These are phyloP conservation scores for Salix brachista DNA, from an alignment of 345 rosid genomes.

Conservation along the genomic window DNA sequence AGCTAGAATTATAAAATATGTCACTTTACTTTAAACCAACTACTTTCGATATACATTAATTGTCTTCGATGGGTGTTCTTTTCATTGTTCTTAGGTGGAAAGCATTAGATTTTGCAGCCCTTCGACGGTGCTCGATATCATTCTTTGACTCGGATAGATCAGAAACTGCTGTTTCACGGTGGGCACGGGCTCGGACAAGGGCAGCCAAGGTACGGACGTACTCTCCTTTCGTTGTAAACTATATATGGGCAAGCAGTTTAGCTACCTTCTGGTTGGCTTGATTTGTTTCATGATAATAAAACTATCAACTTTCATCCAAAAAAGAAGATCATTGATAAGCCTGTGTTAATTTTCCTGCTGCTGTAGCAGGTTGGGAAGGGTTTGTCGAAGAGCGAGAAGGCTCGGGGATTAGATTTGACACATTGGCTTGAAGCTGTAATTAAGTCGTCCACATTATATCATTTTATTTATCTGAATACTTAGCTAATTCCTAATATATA, in stretches of 20 bases:
- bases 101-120: constrained; percentile 22
- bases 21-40: too few relatives aligned
- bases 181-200: constrained; percentile 43
- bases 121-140: constrained; percentile 32
- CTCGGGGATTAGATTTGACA: constrained; percentile 36
- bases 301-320: too few relatives aligned
- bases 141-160: constrained; percentile 25
- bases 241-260: too few relatives aligned
- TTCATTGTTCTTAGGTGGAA: constrained; percentile 31
- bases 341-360: too few relatives aligned
- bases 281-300: too few relatives aligned
- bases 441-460: background rate
- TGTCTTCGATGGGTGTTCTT: too few relatives aligned
- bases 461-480: too few relatives aligned
- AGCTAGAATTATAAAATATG: too few relatives aligned
- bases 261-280: too few relatives aligned
- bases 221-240: background rate
- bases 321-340: too few relatives aligned
- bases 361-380: constrained; percentile 46
- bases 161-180: constrained; percentile 40
- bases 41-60: too few relatives aligned
- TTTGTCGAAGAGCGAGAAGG: constrained; percentile 44
- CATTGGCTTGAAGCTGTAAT: constrained; percentile 64
- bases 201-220: constrained; percentile 35
- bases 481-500: too few relatives aligned